Conservation (phyloP, 2,329 filamentous ascomycete genomes). For the Hymenoscyphus occultus region DNA sequence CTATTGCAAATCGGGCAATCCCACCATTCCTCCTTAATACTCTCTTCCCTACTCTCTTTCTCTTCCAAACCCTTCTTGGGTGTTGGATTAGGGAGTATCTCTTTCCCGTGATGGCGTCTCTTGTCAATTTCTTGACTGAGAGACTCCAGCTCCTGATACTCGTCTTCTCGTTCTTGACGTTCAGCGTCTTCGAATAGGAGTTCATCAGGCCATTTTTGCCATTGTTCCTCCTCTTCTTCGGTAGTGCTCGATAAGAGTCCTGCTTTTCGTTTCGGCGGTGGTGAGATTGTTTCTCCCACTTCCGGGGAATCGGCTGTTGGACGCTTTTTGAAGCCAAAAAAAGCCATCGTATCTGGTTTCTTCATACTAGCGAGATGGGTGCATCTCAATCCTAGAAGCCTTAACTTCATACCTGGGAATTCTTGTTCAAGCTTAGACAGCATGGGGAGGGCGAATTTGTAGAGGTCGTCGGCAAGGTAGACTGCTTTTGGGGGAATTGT, state of each 20-base stretch:
- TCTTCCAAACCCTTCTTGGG: slow-evolving; percentile 32
- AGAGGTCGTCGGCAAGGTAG: slow-evolving; percentile 74
- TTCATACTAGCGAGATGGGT: slow-evolving; percentile 85
- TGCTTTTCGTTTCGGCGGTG: slow-evolving; percentile 39
- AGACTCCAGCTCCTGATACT: slow-evolving; percentile 58
- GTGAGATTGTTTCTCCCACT: slow-evolving; percentile 18
- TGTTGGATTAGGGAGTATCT: slow-evolving; percentile 46
- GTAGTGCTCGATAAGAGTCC: slow-evolving; percentile 37
- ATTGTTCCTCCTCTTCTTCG: slow-evolving; percentile 45
- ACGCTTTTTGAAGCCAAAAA: slow-evolving; percentile 65
- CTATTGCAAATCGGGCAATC: slow-evolving; percentile 83
- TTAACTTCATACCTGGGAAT: slow-evolving; percentile 71
- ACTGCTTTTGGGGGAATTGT: slow-evolving; percentile 71
- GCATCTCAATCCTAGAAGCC: slow-evolving; percentile 85
- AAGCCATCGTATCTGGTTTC: slow-evolving; percentile 70
- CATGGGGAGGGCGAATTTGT: slow-evolving; percentile 77
- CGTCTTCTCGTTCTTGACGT: slow-evolving; percentile 56
- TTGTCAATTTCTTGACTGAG: slow-evolving; percentile 51
- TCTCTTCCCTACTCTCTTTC: slow-evolving; percentile 15
- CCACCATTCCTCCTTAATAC: slow-evolving; percentile 57
- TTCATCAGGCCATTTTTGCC: slow-evolving; percentile 68
- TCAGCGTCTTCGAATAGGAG: slow-evolving; percentile 59
- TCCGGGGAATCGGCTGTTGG: slow-evolving; percentile 20
- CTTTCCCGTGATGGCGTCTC: slow-evolving; percentile 47
- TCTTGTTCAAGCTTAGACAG: slow-evolving; percentile 81